A percentile compares a stretch with the other conserved stretches of the same genome.
Evolutionary conservation across 2,329 filamentous ascomycete genomes (phyloP).

Genomic region (Hypoxylon sp.): DNA sequence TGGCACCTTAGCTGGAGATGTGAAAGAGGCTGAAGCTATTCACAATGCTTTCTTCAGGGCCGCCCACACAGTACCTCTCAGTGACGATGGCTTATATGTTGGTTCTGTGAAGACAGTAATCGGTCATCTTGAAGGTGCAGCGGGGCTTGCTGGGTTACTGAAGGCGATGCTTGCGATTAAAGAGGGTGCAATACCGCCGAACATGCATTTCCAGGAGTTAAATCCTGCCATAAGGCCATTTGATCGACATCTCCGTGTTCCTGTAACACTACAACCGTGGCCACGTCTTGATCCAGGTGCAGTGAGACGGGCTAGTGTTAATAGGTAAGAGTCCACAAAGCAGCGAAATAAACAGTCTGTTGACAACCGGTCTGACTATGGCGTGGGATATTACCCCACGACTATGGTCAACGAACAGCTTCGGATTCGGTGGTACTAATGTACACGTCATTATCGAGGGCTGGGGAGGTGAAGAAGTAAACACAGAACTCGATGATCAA

Average conservation of each 20-base stretch:
- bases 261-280: conserved; percentile 4
- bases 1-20: conserved; percentile 7
- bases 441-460: conserved; percentile 12
- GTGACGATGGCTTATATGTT: neutral
- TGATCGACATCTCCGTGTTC: conserved; percentile 16
- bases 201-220: conserved; percentile 18
- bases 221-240: conserved; percentile 22
- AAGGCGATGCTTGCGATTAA: conserved; percentile 26
- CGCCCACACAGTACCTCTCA: no score
- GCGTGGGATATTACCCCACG: no score
- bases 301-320: no score
- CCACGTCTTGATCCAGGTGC: conserved; percentile 9
- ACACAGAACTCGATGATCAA: no score
- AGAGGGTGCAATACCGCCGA: conserved; percentile 32
- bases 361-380: no score
- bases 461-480: no score
- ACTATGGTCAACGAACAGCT: no score
- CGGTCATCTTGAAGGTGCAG: conserved; percentile 32
- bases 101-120: conserved; percentile 28
- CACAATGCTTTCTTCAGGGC: neutral
- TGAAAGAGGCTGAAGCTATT: neutral
- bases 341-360: no score
- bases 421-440: conserved; percentile 13
- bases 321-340: no score
- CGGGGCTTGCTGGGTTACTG: conserved; percentile 28